Evolutionary conservation across 176 grass and related monocot genomes (phyloP), one percentile per base, ranked within the genome.

Genomic region (Rhipidocladum racemiflorum): DNA sequence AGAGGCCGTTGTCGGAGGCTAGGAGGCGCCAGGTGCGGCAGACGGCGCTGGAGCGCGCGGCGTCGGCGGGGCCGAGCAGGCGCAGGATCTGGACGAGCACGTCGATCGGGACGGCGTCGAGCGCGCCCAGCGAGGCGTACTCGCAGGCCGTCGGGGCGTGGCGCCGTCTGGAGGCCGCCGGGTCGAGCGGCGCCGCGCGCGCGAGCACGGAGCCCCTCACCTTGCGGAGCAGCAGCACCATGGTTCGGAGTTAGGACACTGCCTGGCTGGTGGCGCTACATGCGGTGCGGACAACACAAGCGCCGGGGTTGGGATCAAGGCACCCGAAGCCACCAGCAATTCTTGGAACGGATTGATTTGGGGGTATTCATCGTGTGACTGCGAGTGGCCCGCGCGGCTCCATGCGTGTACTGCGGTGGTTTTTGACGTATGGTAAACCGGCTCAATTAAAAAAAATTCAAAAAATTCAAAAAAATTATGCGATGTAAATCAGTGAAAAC

Each of bases 11-110:
- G 62, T 95, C 92, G 61, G 90, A 87, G 61, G 79, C 90, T 86
- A 95, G 81, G 65, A 84, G 14, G 61, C 85, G 90, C 85, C 92
- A 93, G 6, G 87, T 70, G 46, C 75, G 88, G 88, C 95, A 98
- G 11, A 91, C 88, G 44, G 77, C 18, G 50, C 21, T 21, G 40
- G 89, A 81, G 45, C 82, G 85, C 61, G 92, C 95, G 12, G 84
- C 88, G 59, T 93, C 90, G 65, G 21, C 62, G 25, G 95, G 90
- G 38, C 88, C 92, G 1, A 98, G 88, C 56, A 91, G 74, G 73
- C 83, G 83, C 76, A 98, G 86, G 80, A 98, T 91, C 85, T 93
- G 95, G 32, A 77, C 71, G 70, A 98, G 81, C 24, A 94, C 82
- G 85, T 97, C 95, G 68, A 75, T 89, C 24, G 95, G 92, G 66